Evolutionary conservation across 257 asterid species (phyloP), one percentile per base, ranked within the genome.

Genomic region (Plantago major): DNA sequence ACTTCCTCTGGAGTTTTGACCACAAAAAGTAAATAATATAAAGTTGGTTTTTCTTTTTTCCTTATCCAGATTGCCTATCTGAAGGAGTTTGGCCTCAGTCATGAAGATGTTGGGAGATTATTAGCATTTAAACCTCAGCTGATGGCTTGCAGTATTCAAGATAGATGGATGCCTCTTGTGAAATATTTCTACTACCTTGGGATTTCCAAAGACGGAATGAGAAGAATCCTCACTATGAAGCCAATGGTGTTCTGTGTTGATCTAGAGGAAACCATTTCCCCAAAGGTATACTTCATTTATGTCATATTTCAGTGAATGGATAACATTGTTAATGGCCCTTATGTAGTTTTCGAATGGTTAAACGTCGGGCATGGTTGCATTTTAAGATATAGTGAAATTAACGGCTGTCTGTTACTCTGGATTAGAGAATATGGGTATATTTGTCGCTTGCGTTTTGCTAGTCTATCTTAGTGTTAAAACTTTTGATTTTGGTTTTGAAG

Each of bases 101-200:
- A 73, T 50, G 91, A 89, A 79, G 94, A 86, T 22, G 78, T 92
- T 71, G 96, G 95, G 52, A 79, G 95, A 74, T 73, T 92, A 70
- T 64, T 92, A 68, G 96, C 99, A 14, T 83, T 75, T 68, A 92
- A 83, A 73, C 99, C 97, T 13, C 99, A 89, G 68, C 66, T 92
- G 78, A 92, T 92, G 97, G 90, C 75, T 44, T 92, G 97, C 60
- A 82, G 97, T 75, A 92, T 89, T 48, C 96, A 89, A 64, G 91
- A 87, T 42, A 79, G 79, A 76, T 89, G 85, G 94, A 80, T 17
- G 73, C 99, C 99, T 77, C 97, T 92, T 3, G 86, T 89, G 14
- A 87, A 87, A 88, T 92, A 89, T 63, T 84, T 92, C 64, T 84
- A 92, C 75, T 92, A 92, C 82, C 91, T 86, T 5, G 96, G 99